phyloP scores from a whole-genome alignment of 73 alveolate genomes.

The Paraurostyla sp. region DNA sequence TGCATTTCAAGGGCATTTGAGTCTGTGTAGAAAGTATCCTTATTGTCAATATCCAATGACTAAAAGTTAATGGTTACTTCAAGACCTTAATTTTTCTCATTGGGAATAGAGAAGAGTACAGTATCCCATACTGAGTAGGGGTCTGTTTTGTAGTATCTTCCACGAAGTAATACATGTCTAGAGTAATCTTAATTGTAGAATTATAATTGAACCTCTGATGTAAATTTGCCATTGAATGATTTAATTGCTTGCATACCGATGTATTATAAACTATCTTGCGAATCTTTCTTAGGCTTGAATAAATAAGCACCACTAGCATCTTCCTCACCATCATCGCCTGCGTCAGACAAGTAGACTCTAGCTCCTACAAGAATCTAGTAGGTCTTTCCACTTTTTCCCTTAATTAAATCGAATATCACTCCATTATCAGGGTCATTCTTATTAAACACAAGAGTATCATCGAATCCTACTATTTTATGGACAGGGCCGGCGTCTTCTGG shows the following conservation, averaged over 20 bases:
- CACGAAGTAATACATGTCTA: neutral
- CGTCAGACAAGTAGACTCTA: neutral
- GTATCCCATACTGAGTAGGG: conserved; percentile 32
- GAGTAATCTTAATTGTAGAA: neutral
- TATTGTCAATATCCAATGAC: conserved; percentile 24
- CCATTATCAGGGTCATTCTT: conserved; percentile 41
- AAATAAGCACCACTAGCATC: conserved; percentile 48
- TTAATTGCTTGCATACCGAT: neutral
- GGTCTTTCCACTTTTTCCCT: conserved; percentile 22
- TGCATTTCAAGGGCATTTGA: conserved; percentile 75
- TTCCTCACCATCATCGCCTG: conserved; percentile 11
- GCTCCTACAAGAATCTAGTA: neutral
- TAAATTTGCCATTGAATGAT: conserved; percentile 1
- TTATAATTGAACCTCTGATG: neutral
- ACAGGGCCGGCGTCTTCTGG: neutral
- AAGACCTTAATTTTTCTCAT: conserved; percentile 5
- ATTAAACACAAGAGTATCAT: conserved; percentile 9
- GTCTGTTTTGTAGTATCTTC: neutral
- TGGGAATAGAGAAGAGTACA: conserved; percentile 15
- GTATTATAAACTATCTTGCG: neutral
- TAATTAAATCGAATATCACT: conserved; percentile 27
- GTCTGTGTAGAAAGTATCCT: conserved; percentile 72
- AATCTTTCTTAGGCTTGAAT: conserved; percentile 28
- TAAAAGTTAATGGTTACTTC: conserved; percentile 58
- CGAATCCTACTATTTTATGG: neutral